A percentile compares a stretch with the other conserved stretches of the same genome.
Conservation (phyloP, 805 yeast species). For the Dipodascus albidus region DNA sequence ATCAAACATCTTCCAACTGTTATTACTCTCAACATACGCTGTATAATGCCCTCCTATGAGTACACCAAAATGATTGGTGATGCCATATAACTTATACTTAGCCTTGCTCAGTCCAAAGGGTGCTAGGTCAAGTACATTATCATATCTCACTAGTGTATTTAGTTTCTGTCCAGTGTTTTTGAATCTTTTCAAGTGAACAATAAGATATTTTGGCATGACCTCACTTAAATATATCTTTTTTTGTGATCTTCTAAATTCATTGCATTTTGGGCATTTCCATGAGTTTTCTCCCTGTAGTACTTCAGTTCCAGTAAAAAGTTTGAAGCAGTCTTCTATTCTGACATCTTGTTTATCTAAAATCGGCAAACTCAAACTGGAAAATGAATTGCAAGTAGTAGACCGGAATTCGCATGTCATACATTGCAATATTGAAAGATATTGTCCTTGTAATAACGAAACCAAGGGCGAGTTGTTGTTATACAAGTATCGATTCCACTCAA, state of each 20-base stretch:
- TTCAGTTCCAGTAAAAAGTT: conserved; percentile 68
- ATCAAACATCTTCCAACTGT: conserved; percentile 77
- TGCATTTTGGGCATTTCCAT: conserved; percentile 79
- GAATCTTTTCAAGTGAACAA: conserved; percentile 81
- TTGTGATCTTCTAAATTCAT: conserved; percentile 46
- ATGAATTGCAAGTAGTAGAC: conserved; percentile 79
- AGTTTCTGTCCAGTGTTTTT: conserved; percentile 35
- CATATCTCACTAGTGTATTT: conserved; percentile 58
- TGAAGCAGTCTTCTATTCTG: conserved; percentile 52
- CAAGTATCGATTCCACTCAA: conserved; percentile 87
- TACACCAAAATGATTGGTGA: conserved; percentile 75
- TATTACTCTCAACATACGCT: conserved; percentile 54
- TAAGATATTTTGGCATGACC: conserved; percentile 56
- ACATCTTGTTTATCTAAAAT: conserved; percentile 40
- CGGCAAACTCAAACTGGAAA: conserved; percentile 69
- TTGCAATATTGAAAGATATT: conserved; percentile 63
- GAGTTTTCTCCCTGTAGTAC: conserved; percentile 63
- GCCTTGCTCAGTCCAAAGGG: conserved; percentile 41
- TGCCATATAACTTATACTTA: conserved; percentile 58
- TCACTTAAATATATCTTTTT: conserved; percentile 65
- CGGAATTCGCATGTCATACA: conserved; percentile 65
- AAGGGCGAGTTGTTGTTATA: conserved; percentile 68
- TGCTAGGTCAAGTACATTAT: conserved; percentile 52
- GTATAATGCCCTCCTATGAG: conserved; percentile 86
- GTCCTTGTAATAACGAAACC: conserved; percentile 82